Evolutionary conservation across 2,329 filamentous ascomycete genomes (phyloP).

Genomic region (Byssochlamys sp.): DNA sequence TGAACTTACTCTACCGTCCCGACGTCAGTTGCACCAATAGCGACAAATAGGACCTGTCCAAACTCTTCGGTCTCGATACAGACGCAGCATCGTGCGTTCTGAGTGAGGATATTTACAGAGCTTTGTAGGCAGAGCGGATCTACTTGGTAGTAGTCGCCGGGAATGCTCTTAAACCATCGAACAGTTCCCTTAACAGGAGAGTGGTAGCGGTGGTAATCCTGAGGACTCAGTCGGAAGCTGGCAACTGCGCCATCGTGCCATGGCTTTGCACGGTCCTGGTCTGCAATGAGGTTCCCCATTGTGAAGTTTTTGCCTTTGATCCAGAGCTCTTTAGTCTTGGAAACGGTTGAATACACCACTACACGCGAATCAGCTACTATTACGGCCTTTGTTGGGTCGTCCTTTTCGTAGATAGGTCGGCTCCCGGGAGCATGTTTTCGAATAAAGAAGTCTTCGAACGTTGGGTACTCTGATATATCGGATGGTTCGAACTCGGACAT

Average conservation of each 20-base stretch:
- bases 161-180: conserved; percentile 29
- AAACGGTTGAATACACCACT: conserved; percentile 27
- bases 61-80: conserved; percentile 31
- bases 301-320: conserved; percentile 38
- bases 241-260: conserved; percentile 31
- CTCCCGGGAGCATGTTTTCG: conserved; percentile 21
- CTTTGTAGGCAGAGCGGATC: conserved; percentile 28
- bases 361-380: conserved; percentile 30
- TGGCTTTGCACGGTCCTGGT: conserved; percentile 20
- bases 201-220: conserved; percentile 41
- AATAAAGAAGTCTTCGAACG: conserved; percentile 34
- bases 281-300: conserved; percentile 31
- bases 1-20: conserved; percentile 30
- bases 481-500: conserved; percentile 31
- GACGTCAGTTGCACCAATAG: conserved; percentile 33
- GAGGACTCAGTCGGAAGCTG: conserved; percentile 34
- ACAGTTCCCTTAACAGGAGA: conserved; percentile 34
- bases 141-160: conserved; percentile 37
- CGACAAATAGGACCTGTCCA: conserved; percentile 35
- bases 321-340: conserved; percentile 27
- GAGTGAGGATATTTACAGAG: conserved; percentile 29
- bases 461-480: conserved; percentile 24
- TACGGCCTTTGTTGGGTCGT: conserved; percentile 20
- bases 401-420: conserved; percentile 18
- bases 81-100: conserved; percentile 30